phyloP scores from a whole-genome alignment of 192 early-diverging fungal genomes.

The Endogone sp. region DNA sequence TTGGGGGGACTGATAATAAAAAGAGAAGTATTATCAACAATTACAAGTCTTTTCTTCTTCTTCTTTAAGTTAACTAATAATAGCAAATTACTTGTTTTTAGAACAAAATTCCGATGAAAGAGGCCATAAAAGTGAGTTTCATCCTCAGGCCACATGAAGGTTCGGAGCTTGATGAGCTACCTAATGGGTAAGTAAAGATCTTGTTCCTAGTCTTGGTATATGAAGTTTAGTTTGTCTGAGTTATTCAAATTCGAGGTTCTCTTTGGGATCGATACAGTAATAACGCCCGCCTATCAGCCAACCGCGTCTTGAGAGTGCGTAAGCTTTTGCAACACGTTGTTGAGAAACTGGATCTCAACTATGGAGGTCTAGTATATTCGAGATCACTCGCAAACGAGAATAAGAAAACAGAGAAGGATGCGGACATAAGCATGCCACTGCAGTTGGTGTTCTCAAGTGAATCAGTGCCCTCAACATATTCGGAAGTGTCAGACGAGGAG shows the following conservation, averaged over 20 bases:
- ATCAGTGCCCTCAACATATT: background rate
- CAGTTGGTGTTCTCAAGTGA: background rate
- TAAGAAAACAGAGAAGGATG: background rate
- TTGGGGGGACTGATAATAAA: no score
- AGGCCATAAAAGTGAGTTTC: constrained; percentile 83
- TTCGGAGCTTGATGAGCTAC: constrained; percentile 49
- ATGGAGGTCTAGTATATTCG: background rate
- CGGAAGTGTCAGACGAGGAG: background rate
- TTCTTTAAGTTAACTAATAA: no score
- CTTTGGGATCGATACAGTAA: constrained; percentile 23
- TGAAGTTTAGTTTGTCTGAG: constrained; percentile 1
- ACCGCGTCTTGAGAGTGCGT: constrained; percentile 81
- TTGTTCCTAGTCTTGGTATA: background rate
- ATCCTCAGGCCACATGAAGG: constrained; percentile 61
- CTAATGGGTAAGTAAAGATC: constrained; percentile 42
- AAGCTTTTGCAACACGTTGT: constrained; percentile 83
- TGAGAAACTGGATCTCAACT: constrained; percentile 68
- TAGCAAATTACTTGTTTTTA: constrained; percentile 15
- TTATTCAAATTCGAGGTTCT: constrained; percentile 1
- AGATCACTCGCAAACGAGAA: background rate
- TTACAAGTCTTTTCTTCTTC: background rate
- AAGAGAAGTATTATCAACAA: no score
- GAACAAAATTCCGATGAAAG: constrained; percentile 67
- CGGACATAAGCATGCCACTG: background rate
- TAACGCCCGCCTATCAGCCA: constrained; percentile 75